These are phyloP conservation scores for Penicillium pulvis DNA, from an alignment of 495 filamentous ascomycete genomes.

Conservation along the genomic window DNA sequence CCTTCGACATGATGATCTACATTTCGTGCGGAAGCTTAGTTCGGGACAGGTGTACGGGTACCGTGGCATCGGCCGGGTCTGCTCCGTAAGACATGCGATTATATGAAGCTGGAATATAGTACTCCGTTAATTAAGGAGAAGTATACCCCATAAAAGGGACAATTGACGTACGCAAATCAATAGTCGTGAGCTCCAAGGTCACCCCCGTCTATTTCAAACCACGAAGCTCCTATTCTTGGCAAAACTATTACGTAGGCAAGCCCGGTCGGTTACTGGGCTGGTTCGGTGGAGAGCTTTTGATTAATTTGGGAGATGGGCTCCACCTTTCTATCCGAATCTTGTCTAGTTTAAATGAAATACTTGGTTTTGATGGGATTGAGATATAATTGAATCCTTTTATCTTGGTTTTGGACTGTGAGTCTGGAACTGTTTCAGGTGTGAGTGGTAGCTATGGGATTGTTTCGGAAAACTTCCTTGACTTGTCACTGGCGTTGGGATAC, in stretches of 20 bases:
- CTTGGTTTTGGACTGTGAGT: not conserved
- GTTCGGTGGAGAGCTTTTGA: not conserved
- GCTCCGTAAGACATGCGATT: no score
- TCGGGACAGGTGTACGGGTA: not conserved
- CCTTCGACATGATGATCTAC: conserved; percentile 9
- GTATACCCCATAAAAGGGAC: not conserved
- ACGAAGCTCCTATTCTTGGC: not conserved
- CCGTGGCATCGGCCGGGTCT: not conserved
- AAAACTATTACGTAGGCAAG: not conserved
- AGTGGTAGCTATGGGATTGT: not conserved
- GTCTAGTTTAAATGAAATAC: not conserved
- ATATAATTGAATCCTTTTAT: not conserved
- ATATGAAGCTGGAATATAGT: no score
- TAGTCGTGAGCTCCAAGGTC: not conserved
- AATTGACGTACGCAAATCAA: not conserved
- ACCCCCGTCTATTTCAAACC: not conserved
- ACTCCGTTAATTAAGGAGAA: not conserved
- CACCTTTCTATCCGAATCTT: not conserved
- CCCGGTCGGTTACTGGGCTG: not conserved
- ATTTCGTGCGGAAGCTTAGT: conserved; percentile 3
- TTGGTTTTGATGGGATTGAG: not conserved
- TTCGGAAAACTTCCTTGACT: no score
- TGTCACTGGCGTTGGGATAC: not conserved
- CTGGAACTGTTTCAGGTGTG: not conserved
- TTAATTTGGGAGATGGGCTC: not conserved